Conservation (phyloP, 2,329 filamentous ascomycete genomes). For the Fusarium albosuccineum region DNA sequence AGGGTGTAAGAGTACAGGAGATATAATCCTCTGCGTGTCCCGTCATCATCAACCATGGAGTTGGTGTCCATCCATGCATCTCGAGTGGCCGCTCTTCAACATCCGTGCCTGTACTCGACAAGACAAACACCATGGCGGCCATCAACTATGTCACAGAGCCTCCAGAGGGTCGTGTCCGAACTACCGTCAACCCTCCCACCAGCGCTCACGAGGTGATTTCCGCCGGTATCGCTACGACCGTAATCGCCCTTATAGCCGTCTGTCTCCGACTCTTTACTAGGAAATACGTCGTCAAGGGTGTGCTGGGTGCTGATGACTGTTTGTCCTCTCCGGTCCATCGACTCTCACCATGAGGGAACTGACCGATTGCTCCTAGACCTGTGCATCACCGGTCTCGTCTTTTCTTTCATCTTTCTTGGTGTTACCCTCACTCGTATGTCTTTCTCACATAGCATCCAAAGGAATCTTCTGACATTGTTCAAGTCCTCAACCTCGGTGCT, state of each 20-base stretch:
- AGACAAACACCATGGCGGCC: conserved; percentile 56
- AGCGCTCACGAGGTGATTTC: conserved; percentile 42
- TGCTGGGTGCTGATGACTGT: conserved; percentile 48
- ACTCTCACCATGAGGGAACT: neutral
- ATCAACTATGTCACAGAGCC: conserved; percentile 67
- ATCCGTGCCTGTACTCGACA: neutral
- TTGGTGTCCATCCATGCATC: conserved; percentile 16
- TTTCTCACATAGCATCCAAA: fast-evolving
- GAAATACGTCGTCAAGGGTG: conserved; percentile 45
- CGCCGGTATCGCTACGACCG: conserved; percentile 40
- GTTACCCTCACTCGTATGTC: conserved; percentile 42
- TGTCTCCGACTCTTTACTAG: conserved; percentile 46
- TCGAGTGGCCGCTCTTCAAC: conserved; percentile 23
- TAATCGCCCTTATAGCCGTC: conserved; percentile 41
- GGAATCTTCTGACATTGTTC: conserved; percentile 1
- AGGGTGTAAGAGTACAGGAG: conserved; percentile 3
- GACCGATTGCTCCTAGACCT: conserved; percentile 35
- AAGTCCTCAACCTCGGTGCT: conserved; percentile 44
- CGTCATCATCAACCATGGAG: neutral
- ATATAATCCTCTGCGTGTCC: conserved; percentile 37
- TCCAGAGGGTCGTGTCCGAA: conserved; percentile 43
- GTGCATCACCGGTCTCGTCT: conserved; percentile 41
- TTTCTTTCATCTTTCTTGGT: conserved; percentile 43
- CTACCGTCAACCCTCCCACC: conserved; percentile 35
- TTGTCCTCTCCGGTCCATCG: conserved; percentile 3